Evolutionary conservation across 441 rosid genomes (phyloP).

Genomic region (Syzygium syzygioides): DNA sequence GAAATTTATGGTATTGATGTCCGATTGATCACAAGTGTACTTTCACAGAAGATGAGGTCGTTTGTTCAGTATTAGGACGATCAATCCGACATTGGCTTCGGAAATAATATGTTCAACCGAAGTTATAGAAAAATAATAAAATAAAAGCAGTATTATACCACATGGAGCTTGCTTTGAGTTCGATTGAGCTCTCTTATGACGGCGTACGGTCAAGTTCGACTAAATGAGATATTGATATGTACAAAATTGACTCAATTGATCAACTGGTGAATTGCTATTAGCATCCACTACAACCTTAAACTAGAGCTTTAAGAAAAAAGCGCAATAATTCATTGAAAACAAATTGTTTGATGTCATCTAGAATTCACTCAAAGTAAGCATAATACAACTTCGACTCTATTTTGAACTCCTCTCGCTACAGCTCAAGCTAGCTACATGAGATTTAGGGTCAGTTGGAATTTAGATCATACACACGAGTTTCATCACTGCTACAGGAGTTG

Average conservation of each 20-base stretch:
- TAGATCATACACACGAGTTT: not conserved
- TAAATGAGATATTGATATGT: not conserved
- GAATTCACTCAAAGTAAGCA: not conserved
- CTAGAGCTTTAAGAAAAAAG: not conserved
- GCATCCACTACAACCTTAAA: not conserved
- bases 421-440: not conserved
- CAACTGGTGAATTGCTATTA: not conserved
- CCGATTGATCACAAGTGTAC: not conserved
- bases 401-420: not conserved
- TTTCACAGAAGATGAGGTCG: not conserved
- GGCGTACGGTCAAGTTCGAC: not conserved
- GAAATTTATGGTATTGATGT: not conserved
- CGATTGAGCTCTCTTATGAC: not conserved
- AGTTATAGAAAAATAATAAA: not conserved
- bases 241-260: not conserved
- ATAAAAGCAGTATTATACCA: not conserved
- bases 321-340: not conserved
- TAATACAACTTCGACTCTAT: not conserved
- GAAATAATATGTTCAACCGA: not conserved
- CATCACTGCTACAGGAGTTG: constrained; percentile 27
- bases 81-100: not conserved
- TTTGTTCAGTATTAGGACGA: not conserved
- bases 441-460: not conserved
- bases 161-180: not conserved
- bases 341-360: not conserved